Percentiles rank a stretch among this genome's conserved stretches.
Conservation (phyloP, 345 rosid species). For the Anastatica hierochuntica region DNA sequence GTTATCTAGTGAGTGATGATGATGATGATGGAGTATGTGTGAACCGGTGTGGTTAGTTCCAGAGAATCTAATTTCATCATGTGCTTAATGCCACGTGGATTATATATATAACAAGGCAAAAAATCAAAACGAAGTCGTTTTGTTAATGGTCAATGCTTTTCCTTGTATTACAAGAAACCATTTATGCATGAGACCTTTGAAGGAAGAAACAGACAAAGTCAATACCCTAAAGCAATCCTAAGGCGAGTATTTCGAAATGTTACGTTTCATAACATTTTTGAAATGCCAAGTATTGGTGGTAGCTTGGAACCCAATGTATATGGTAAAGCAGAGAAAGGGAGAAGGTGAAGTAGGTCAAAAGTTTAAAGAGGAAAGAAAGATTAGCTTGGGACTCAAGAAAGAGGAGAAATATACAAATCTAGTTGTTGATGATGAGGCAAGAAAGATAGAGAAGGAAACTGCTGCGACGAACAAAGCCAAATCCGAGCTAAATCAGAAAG, state of each 20-base stretch:
- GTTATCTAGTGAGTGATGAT: slow-evolving; percentile 27
- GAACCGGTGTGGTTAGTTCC: slow-evolving; percentile 2
- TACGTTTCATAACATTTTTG: slow-evolving; percentile 1
- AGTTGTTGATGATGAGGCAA: too few species aligned
- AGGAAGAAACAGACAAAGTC: slow-evolving; percentile 17
- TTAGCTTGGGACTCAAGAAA: too few species aligned
- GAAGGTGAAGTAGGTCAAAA: too few species aligned
- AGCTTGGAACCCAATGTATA: too few species aligned
- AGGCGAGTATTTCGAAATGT: too few species aligned
- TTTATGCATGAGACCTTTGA: background rate
- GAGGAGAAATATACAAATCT: too few species aligned
- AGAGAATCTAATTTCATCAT: slow-evolving; percentile 10
- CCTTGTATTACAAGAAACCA: slow-evolving; percentile 15
- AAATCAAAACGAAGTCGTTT: background rate
- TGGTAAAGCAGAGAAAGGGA: too few species aligned
- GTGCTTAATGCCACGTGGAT: slow-evolving; percentile 13
- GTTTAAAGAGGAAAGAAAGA: too few species aligned
- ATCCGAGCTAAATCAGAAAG: too few species aligned
- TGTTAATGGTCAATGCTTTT: background rate
- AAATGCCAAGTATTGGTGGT: background rate
- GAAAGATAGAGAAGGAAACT: too few species aligned
- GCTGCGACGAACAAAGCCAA: too few species aligned
- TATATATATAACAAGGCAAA: background rate
- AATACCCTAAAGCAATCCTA: slow-evolving; percentile 24
- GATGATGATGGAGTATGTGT: slow-evolving; percentile 1